Base-by-base conservation (phyloP, 2,329 filamentous ascomycete genomes). In the Venturia pyrina region DNA sequence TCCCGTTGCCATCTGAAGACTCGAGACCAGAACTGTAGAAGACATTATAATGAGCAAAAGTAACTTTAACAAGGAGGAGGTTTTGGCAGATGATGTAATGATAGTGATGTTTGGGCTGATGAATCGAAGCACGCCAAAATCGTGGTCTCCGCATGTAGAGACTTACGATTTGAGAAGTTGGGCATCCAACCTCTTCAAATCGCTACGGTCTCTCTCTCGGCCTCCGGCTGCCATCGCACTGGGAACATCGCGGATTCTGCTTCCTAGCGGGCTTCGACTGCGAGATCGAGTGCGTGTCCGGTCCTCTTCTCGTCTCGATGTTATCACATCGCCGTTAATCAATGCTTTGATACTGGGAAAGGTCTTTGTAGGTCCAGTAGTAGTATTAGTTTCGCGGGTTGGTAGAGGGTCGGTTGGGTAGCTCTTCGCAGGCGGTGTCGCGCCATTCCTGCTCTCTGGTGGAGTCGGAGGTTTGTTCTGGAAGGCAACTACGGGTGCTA, bases 291-390 rank as follows among this genome's bases (percentile, higher is more conserved):
- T 76, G 24, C 28, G 53, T 43, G 62, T 48, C 7, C 70, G 73
- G 67, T 69, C 72, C 63, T 73, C 72, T 24, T 72, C 74, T 56
- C 68, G 68, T 59, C 68, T 67, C 66, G 69, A 62, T 41, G 75
- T 71, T 66, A 71, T 70, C 24, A 68, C 69, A 24, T 69, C 63
- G 17, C 72, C 74, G 67, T 78, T 79, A 65, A 80, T 76, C 67
- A 80, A 75, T 13, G 81, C 74, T 19, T 75, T 80, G 66, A 85
- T 84, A 69, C 81, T 83, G 10, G 85, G 85, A 13, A 65, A 60
- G 32, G 37, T 59, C 63, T 65, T 65, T 24, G n/a, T 37, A 8
- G 63, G 15, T 46, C 24, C 21, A 1, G 77, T 77, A 57, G 73
- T 76, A 28, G 75, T 75, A 43, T 73, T 73, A 34, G 72, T 68